Base-by-base conservation (phyloP, 441 rosid genomes). In the Pelargonium citronellum region DNA sequence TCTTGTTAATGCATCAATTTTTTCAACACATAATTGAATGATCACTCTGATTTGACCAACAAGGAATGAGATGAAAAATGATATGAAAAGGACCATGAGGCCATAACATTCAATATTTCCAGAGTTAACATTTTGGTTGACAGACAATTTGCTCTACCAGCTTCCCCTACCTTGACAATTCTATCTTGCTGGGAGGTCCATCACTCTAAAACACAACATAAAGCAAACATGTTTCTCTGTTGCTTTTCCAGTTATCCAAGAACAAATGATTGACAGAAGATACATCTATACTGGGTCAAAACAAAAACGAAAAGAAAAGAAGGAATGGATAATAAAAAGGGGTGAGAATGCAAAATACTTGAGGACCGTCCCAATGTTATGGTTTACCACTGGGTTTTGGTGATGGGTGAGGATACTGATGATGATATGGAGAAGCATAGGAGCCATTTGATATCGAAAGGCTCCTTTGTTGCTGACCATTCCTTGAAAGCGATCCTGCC, bases 391-490 rank as follows among this genome's bases (percentile, higher is more conserved):
- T 84, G 34, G 88, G 87, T 72, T 84, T 87, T 49, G 92, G 90
- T 30, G 88, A 87, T 67, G 71, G 78, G 75, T 65, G 64, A 2
- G 27, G 63, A 57, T 15, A 19, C 20, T 72, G 83, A 0, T 73
- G 85, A 6, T 78, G 75, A 73, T 77, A 80, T 7, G 92, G 92
- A 0, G 92, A 82, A 39, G 80, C 86, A 53, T 79, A 87, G 22
- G 82, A 79, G 43, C 81, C 78, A 47, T 83, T 82, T 17, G 82
- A 71, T 63, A 76, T 82, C 7, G 90, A 87, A 64, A 87, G 79
- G 74, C 85, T 83, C 81, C 90, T 86, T 49, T 78, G n/a, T 20
- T 87, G 79, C 24, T 82, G 88, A 53, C 92, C 90, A 4, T 86
- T 87, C 81, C 90, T 83, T 22, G 81, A 69, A 16, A 82, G 66